Percentiles rank a stretch among this genome's conserved stretches.
Evolutionary conservation across 2,329 filamentous ascomycete species (phyloP).

Genomic region (Beauveria brongniartii): DNA sequence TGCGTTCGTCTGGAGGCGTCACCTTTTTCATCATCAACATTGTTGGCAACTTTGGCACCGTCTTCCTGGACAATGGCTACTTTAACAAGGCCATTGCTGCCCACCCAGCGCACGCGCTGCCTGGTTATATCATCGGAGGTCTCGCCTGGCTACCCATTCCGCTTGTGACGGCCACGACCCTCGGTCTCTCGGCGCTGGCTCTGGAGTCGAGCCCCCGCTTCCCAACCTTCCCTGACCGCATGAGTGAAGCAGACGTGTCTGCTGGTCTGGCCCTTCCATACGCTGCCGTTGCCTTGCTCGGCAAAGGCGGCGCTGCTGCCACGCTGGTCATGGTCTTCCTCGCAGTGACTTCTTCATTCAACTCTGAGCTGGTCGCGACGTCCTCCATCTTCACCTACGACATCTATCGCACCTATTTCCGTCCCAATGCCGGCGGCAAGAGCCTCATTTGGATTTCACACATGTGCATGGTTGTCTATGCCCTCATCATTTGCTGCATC

Average conservation of each 20-base stretch:
- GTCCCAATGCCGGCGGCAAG: slow-evolving; percentile 66
- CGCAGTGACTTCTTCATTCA: slow-evolving; percentile 80
- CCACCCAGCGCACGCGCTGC: slow-evolving; percentile 74
- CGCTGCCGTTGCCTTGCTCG: slow-evolving; percentile 74
- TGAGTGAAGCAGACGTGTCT: slow-evolving; percentile 65
- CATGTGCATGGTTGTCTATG: slow-evolving; percentile 60
- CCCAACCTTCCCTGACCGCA: slow-evolving; percentile 64
- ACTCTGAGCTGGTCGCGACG: slow-evolving; percentile 77
- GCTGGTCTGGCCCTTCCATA: slow-evolving; percentile 81
- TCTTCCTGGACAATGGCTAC: slow-evolving; percentile 82
- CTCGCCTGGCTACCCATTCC: slow-evolving; percentile 90
- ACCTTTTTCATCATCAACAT: slow-evolving; percentile 89
- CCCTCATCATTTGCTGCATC: slow-evolving; percentile 69
- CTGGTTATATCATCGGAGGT: slow-evolving; percentile 81
- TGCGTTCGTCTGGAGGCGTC: slow-evolving; percentile 62
- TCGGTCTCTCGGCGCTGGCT: slow-evolving; percentile 74
- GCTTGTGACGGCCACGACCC: slow-evolving; percentile 80
- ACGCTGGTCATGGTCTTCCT: slow-evolving; percentile 80
- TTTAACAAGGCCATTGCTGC: slow-evolving; percentile 93
- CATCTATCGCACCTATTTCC: slow-evolving; percentile 79
- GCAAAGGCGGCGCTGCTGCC: slow-evolving; percentile 69
- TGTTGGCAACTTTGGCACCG: slow-evolving; percentile 68
- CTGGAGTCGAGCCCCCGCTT: slow-evolving; percentile 67
- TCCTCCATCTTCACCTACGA: slow-evolving; percentile 84
- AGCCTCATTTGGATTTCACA: slow-evolving; percentile 76